Evolutionary conservation across 805 yeast genomes (phyloP).

Genomic region (Ogataea thermomethanolica): DNA sequence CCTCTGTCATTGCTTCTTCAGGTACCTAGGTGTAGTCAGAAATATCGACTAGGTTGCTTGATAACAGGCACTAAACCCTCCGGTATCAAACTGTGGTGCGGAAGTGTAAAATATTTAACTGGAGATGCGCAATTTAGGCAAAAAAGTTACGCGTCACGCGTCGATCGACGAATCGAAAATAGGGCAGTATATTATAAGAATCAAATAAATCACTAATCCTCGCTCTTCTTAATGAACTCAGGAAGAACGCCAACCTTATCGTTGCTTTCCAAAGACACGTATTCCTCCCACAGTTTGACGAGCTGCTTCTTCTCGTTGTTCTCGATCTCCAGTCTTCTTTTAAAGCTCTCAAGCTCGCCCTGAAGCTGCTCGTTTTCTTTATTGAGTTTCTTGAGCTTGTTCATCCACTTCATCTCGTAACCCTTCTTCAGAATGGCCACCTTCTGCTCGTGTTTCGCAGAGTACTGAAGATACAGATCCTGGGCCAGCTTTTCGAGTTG

Average conservation of each 20-base stretch:
- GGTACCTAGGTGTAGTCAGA: not conserved
- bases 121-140: conserved; percentile 3
- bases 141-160: conserved; percentile 10
- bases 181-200: no score
- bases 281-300: conserved; percentile 43
- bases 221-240: conserved; percentile 18
- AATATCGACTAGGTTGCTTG: not conserved
- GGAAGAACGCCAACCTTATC: conserved; percentile 22
- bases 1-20: conserved; percentile 1
- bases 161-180: conserved; percentile 5
- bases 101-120: not conserved
- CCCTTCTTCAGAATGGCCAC: conserved; percentile 58
- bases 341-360: conserved; percentile 52
- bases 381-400: conserved; percentile 39
- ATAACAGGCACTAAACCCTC: no score
- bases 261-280: conserved; percentile 27
- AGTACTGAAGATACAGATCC: conserved; percentile 68
- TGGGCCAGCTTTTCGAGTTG: conserved; percentile 62
- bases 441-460: conserved; percentile 73
- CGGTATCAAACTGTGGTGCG: not conserved
- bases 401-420: conserved; percentile 51
- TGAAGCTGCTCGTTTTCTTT: conserved; percentile 43
- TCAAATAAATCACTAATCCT: not conserved
- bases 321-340: conserved; percentile 46
- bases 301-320: conserved; percentile 56